Evolutionary conservation across 805 yeast genomes (phyloP).

Genomic region (Yamadazyma insecticola): DNA sequence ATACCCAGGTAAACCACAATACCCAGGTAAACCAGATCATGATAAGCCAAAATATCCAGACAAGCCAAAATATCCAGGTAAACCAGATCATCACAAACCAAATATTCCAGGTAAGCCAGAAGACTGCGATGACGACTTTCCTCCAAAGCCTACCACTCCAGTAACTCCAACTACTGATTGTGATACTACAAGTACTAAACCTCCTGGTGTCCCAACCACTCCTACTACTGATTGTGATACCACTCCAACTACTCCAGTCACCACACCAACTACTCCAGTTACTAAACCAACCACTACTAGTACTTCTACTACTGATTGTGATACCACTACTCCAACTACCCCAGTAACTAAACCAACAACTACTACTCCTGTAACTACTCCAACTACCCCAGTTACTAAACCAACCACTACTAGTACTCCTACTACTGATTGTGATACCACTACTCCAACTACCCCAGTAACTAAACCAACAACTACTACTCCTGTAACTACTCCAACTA

Average conservation of each 20-base stretch:
- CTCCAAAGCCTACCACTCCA: conserved; percentile 2
- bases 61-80: conserved; percentile 1
- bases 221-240: too few relatives aligned
- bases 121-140: not conserved
- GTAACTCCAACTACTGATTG: conserved; percentile 2
- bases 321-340: conserved; percentile 6
- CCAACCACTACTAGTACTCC: conserved; percentile 1
- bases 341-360: conserved; percentile 1
- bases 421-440: not conserved
- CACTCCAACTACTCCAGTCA: conserved; percentile 3
- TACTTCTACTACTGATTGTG: conserved; percentile 3
- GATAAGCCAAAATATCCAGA: not conserved
- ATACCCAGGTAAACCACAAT: not conserved
- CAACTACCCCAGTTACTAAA: conserved; percentile 1
- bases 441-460: conserved; percentile 3
- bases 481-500: not conserved
- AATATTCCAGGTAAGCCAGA: not conserved
- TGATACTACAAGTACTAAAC: conserved; percentile 5
- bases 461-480: not conserved
- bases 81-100: not conserved
- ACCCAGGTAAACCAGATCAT: conserved; percentile 1
- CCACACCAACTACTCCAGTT: conserved; percentile 4
- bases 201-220: too few relatives aligned
- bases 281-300: not conserved
- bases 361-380: too few relatives aligned